Conservation (phyloP, 2,329 filamentous ascomycete species). For the Botrytis medusae region DNA sequence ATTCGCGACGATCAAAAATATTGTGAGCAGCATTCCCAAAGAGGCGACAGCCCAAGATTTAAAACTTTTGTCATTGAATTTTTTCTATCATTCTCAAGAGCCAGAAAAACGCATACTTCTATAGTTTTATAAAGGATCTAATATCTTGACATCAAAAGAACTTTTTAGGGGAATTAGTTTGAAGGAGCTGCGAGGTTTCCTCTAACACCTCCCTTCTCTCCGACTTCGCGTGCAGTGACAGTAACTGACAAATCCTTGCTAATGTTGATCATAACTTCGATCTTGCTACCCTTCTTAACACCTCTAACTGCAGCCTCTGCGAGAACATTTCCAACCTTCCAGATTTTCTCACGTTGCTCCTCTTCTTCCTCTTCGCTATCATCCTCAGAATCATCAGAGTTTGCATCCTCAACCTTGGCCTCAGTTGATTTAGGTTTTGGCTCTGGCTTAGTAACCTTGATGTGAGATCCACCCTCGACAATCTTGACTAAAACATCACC, state of each 20-base stretch:
- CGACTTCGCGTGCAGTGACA: slow-evolving; percentile 80
- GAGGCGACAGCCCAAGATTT: background rate
- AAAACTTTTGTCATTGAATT: slow-evolving; percentile 8
- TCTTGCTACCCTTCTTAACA: slow-evolving; percentile 83
- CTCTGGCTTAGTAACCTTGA: slow-evolving; percentile 89
- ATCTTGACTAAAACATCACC: slow-evolving; percentile 88
- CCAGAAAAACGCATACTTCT: slow-evolving; percentile 2
- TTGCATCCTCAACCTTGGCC: slow-evolving; percentile 57
- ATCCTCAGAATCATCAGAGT: slow-evolving; percentile 57
- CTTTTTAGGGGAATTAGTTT: slow-evolving; percentile 35
- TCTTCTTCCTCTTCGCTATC: slow-evolving; percentile 75
- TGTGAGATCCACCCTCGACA: slow-evolving; percentile 83
- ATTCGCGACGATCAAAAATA: background rate
- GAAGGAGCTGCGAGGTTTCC: slow-evolving; percentile 35
- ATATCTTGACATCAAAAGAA: slow-evolving; percentile 7
- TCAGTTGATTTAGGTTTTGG: slow-evolving; percentile 66
- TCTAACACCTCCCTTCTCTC: slow-evolving; percentile 45
- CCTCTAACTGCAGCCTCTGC: slow-evolving; percentile 83
- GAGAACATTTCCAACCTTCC: slow-evolving; percentile 80
- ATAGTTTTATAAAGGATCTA: slow-evolving; percentile 19
- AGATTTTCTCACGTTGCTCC: slow-evolving; percentile 85
- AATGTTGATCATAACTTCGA: slow-evolving; percentile 92
- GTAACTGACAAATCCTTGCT: slow-evolving; percentile 75
- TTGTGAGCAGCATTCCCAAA: background rate
- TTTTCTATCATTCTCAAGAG: slow-evolving; percentile 3